Evolutionary conservation across 345 rosid species (phyloP).

Genomic region (Eucalyptus erythrocorys): DNA sequence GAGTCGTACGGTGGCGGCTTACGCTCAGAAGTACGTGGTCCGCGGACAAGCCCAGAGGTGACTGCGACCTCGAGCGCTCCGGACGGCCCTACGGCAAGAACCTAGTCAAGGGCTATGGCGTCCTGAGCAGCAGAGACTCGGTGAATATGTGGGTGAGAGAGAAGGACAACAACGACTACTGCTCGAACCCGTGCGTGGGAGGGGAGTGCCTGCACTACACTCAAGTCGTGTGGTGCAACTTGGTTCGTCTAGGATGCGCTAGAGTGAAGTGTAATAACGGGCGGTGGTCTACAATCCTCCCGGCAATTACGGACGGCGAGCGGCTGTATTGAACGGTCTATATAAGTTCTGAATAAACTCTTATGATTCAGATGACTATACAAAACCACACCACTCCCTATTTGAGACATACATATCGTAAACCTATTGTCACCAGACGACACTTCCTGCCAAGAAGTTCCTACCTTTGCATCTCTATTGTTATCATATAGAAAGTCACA

Average conservation of each 20-base stretch:
- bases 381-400: not conserved
- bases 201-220: conserved; percentile 57
- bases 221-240: conserved; percentile 53
- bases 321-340: conserved; percentile 3
- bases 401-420: not conserved
- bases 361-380: not conserved
- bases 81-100: conserved; percentile 51
- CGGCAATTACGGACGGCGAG: conserved; percentile 30
- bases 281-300: conserved; percentile 45
- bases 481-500: not conserved
- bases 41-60: conserved; percentile 3
- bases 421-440: not conserved
- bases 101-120: conserved; percentile 29
- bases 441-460: not conserved
- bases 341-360: not conserved
- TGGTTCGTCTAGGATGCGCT: conserved; percentile 50
- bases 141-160: conserved; percentile 44
- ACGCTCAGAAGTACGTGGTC: conserved; percentile 28
- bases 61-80: conserved; percentile 41
- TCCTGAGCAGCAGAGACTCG: conserved; percentile 20
- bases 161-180: conserved; percentile 28
- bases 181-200: conserved; percentile 33
- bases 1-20: conserved; percentile 38
- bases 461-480: not conserved
- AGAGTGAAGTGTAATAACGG: conserved; percentile 42